Conservation (phyloP, 306 rosid species). For the Citrullus amarus region DNA sequence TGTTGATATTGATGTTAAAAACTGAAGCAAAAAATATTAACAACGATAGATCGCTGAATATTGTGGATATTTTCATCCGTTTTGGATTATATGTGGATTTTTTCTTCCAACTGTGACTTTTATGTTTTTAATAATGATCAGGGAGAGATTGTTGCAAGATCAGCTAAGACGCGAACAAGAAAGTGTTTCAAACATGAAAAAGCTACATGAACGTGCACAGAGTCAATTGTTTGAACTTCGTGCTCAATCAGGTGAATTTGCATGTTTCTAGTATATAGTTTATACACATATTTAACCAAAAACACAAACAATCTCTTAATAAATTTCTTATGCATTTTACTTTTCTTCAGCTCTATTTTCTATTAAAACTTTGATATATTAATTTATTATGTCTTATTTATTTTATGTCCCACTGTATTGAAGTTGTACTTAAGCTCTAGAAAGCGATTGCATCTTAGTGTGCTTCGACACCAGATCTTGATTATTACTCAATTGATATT, state of each 20-base stretch:
- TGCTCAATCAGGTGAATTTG: conserved; percentile 75
- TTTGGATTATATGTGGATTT: neutral
- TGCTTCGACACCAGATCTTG: neutral
- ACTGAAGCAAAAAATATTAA: neutral
- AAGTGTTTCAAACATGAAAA: conserved; percentile 92
- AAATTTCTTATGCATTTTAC: neutral
- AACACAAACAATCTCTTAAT: neutral
- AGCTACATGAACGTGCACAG: conserved; percentile 88
- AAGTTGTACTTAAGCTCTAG: neutral
- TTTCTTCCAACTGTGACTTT: conserved; percentile 2
- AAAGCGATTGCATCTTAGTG: neutral
- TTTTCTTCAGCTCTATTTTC: neutral
- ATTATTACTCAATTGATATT: conserved; percentile 6
- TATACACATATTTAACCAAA: conserved; percentile 2
- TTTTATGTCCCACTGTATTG: neutral
- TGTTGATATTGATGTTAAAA: neutral
- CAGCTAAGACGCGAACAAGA: conserved; percentile 86
- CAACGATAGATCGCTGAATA: neutral
- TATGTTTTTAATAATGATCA: conserved; percentile 20
- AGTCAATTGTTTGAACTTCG: conserved; percentile 89
- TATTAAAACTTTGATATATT: neutral
- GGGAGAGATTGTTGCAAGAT: conserved; percentile 86
- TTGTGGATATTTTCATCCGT: neutral
- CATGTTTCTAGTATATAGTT: conserved; percentile 4
- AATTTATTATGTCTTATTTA: neutral